Percentiles rank a stretch among this genome's conserved stretches.
Evolutionary conservation across 352 stramenopile species (phyloP).

Genomic region (Nothophytophthora sp.): DNA sequence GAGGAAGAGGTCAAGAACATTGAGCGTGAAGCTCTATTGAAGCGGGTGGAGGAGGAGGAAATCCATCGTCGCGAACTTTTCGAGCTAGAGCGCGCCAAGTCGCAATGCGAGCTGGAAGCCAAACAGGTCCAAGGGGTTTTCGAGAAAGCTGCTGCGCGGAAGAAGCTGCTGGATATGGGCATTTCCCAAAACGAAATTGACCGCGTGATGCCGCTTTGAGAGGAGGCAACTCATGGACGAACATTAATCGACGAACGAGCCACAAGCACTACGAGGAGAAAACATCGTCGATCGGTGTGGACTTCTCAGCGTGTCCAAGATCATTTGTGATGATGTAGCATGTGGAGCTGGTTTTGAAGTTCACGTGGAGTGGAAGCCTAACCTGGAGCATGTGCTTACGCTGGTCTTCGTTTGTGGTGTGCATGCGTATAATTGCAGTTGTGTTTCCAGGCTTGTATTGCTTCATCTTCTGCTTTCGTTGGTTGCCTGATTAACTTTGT

Average conservation of each 20-base stretch:
- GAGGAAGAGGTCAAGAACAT: constrained; percentile 10
- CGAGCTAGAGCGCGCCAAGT: constrained; percentile 23
- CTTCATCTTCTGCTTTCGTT: not conserved
- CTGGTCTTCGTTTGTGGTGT: not conserved
- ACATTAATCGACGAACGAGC: no score
- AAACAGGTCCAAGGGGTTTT: constrained; percentile 44
- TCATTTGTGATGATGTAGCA: no score
- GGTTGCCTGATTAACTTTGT: not conserved
- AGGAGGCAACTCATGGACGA: not conserved
- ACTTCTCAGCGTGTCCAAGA: no score
- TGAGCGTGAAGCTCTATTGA: constrained; percentile 24
- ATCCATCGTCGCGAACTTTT: constrained; percentile 28
- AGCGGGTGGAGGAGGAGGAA: constrained; percentile 29
- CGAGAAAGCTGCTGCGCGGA: constrained; percentile 45
- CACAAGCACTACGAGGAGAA: no score
- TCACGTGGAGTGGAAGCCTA: no score
- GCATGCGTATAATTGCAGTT: not conserved
- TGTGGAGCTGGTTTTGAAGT: no score
- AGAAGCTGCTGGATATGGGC: constrained; percentile 48
- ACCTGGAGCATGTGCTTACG: not conserved
- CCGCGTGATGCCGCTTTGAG: constrained; percentile 38
- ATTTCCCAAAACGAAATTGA: constrained; percentile 40
- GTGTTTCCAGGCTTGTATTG: not conserved
- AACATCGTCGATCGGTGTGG: no score
- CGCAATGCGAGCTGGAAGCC: constrained; percentile 28